Evolutionary conservation across 139 green algal species (phyloP), one percentile per base, ranked within the genome.

Genomic region (Coelastrella sp.): DNA sequence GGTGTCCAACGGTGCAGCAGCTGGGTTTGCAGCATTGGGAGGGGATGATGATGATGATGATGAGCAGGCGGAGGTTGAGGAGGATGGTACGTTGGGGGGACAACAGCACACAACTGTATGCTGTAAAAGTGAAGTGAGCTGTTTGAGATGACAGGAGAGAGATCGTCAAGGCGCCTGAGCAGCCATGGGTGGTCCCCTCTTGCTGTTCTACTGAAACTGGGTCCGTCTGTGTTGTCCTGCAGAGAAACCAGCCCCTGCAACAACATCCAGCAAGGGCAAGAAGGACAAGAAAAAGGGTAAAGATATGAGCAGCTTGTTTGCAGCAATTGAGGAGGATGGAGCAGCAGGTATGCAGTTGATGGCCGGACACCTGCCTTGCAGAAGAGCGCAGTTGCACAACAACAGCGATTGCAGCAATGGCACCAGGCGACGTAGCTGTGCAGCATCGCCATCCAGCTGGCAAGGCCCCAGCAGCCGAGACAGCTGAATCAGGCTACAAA

Each of bases 241-340:
- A 59, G 74, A 57, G 10, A 24, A 80, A 19, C 12, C 24, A 58
- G 12, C 74, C 15, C n/a, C 20, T n/a, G 24, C 25, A 59, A 20
- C 25, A 19, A 80, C 57, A 24, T 6, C 58, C 76, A 82, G 61
- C 19, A 87, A 49, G 4, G 81, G 25, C 4, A 82, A 65, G 59
- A 90, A 85, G 68, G 86, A 76, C 25, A 85, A 85, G 11, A 85
- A 85, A 49, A 22, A 22, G 66, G 83, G 27, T 57, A 85, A 82
- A 66, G 89, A 93, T 66, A 72, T 93, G 27, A 90, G 81, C 66
- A 89, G 80, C 88, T 82, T 93, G 35, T 93, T 94, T 84, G 92
- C 73, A 24, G 92, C 92, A 1, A 73, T 94, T 60, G 90, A 78
- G 20, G 25, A 84, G 82, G 83, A 91, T 19, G 90, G 86, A 24